Conservation (phyloP, 164 flowering plant species). For the Aristolochia californica region DNA sequence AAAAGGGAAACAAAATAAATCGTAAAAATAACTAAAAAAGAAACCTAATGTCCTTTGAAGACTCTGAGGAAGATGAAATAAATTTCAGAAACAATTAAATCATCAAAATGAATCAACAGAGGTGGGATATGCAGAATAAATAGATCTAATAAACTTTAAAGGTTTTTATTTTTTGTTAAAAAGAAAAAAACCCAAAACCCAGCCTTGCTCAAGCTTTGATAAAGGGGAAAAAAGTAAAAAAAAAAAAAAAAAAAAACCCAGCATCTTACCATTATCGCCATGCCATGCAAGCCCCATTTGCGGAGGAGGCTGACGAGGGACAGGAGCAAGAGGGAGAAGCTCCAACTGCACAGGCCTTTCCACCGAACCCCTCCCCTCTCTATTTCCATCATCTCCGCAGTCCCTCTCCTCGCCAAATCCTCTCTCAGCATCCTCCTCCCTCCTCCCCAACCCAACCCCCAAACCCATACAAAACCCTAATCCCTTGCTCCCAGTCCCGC, state of each 20-base stretch:
- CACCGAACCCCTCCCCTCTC: slow-evolving; percentile 13
- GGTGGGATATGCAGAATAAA: neutral
- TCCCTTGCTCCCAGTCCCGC: slow-evolving; percentile 17
- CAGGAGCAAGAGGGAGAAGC: slow-evolving; percentile 40
- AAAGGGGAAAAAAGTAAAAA: neutral
- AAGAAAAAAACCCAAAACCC: neutral
- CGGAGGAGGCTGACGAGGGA: slow-evolving; percentile 19
- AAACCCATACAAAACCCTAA: slow-evolving; percentile 37
- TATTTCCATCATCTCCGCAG: neutral
- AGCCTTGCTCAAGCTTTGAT: no score
- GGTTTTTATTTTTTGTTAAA: neutral
- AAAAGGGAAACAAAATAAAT: no score
- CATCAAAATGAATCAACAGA: neutral
- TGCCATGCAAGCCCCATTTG: slow-evolving; percentile 24
- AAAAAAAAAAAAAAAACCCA: no score
- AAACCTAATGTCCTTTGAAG: no score
- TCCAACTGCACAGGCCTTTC: slow-evolving; percentile 41
- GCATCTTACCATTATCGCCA: slow-evolving; percentile 25
- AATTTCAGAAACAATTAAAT: neutral
- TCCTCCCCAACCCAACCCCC: slow-evolving; percentile 12
- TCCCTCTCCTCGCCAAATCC: neutral
- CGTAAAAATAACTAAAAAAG: no score
- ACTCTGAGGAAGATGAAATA: neutral
- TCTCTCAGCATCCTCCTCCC: slow-evolving; percentile 4
- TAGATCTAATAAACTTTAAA: neutral